Conservation (phyloP, 192 early-diverging fungal species). For the Podila minutissima region DNA sequence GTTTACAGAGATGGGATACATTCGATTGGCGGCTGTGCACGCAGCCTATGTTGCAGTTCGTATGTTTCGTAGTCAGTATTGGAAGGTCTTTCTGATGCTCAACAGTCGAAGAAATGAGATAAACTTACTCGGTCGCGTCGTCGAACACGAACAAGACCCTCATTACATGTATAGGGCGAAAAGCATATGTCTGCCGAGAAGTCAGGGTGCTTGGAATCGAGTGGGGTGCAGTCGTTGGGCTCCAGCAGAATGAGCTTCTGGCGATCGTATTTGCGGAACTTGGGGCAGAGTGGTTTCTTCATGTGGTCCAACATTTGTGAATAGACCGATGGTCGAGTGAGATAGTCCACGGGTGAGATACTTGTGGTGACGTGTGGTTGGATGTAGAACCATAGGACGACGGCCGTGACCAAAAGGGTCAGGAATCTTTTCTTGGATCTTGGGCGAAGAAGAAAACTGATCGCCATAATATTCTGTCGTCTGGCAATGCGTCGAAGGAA, state of each 20-base stretch:
- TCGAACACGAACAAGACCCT: conserved; percentile 33
- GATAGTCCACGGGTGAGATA: background rate
- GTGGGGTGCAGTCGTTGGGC: conserved; percentile 24
- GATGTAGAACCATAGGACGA: conserved; percentile 19
- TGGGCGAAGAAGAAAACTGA: conserved; percentile 10
- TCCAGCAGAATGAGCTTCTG: conserved; percentile 36
- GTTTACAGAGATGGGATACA: conserved; percentile 30
- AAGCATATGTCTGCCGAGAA: conserved; percentile 45
- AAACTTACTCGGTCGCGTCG: conserved; percentile 32
- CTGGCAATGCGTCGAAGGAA: background rate
- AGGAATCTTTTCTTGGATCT: conserved; percentile 24
- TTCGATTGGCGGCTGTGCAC: conserved; percentile 16
- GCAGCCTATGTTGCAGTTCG: background rate
- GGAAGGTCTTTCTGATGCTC: background rate
- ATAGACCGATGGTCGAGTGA: conserved; percentile 7
- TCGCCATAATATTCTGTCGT: background rate
- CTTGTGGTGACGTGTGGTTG: background rate
- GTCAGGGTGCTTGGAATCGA: conserved; percentile 30
- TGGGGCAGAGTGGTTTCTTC: conserved; percentile 33
- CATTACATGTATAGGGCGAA: conserved; percentile 36
- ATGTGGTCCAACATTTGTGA: conserved; percentile 39
- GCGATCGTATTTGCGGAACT: conserved; percentile 34
- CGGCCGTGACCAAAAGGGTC: background rate
- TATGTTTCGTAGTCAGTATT: background rate
- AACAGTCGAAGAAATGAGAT: background rate